Percentiles rank a stretch among this genome's conserved stretches.
Conservation (phyloP, 23 red algal species). For the Gracilariopsis chorda region DNA sequence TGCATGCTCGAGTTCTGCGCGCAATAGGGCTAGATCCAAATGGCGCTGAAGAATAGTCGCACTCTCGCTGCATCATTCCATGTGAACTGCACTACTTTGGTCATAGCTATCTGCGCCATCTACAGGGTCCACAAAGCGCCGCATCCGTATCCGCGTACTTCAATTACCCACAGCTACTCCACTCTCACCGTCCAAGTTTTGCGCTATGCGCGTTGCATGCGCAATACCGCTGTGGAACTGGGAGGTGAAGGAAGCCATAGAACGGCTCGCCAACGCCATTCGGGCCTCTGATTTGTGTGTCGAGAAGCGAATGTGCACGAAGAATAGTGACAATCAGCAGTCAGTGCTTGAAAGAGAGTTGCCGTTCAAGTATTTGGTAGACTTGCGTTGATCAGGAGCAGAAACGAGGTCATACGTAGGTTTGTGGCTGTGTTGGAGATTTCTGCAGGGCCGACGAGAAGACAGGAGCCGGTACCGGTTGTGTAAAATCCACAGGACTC, state of each 20-base stretch:
- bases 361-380: slow-evolving; percentile 12
- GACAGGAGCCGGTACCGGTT: too few relatives aligned
- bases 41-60: background rate
- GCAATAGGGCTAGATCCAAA: background rate
- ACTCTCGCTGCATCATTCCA: too few relatives aligned
- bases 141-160: background rate
- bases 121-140: background rate
- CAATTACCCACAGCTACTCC: background rate
- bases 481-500: too few relatives aligned
- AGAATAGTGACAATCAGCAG: background rate
- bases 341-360: background rate
- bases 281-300: background rate
- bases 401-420: background rate
- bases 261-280: background rate
- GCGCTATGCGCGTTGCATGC: background rate
- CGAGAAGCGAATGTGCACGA: background rate
- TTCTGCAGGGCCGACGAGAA: background rate
- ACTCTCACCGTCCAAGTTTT: slow-evolving; percentile 3
- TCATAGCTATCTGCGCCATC: slow-evolving; percentile 15
- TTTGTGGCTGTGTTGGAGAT: background rate
- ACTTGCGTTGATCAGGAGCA: background rate
- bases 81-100: slow-evolving; percentile 16
- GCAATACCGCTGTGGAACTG: background rate
- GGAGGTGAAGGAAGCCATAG: background rate
- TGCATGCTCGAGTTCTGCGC: background rate